Evolutionary conservation across 228 moss, liverwort and hornwort species (phyloP).

Genomic region (Sphagnum magellanicum): DNA sequence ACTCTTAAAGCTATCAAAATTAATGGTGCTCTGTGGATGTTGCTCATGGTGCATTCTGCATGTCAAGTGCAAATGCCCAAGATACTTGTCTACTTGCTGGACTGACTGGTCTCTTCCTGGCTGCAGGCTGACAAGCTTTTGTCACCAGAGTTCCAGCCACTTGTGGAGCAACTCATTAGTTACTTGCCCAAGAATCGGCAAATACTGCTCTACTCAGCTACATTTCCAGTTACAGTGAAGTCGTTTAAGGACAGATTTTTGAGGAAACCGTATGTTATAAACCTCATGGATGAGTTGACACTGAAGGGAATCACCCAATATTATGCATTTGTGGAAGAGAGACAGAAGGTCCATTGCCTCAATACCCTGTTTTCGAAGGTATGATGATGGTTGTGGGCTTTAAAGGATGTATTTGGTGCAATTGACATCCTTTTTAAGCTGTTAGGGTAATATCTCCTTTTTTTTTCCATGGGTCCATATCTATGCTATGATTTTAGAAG

Average conservation of each 20-base stretch:
- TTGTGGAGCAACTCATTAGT: constrained; percentile 60
- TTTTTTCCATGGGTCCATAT: too few relatives aligned
- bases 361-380: constrained; percentile 65
- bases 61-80: too few relatives aligned
- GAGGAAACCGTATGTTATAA: constrained; percentile 69
- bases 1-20: too few relatives aligned
- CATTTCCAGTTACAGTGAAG: constrained; percentile 69
- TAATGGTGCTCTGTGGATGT: too few relatives aligned
- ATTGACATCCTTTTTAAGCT: too few relatives aligned
- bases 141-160: constrained; percentile 73
- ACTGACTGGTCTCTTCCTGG: neutral
- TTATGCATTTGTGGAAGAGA: constrained; percentile 73
- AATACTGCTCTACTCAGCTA: constrained; percentile 60
- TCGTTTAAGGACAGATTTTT: constrained; percentile 69
- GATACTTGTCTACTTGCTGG: too few relatives aligned
- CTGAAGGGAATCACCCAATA: constrained; percentile 71
- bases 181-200: constrained; percentile 52
- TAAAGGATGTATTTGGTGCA: too few relatives aligned
- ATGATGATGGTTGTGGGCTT: neutral
- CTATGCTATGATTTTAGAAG: too few relatives aligned
- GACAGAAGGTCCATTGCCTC: constrained; percentile 71
- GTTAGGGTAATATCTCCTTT: too few relatives aligned
- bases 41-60: too few relatives aligned
- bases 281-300: constrained; percentile 73
- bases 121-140: constrained; percentile 57